Evolutionary conservation across 306 rosid genomes (phyloP).

Genomic region (Cucumis melo): DNA sequence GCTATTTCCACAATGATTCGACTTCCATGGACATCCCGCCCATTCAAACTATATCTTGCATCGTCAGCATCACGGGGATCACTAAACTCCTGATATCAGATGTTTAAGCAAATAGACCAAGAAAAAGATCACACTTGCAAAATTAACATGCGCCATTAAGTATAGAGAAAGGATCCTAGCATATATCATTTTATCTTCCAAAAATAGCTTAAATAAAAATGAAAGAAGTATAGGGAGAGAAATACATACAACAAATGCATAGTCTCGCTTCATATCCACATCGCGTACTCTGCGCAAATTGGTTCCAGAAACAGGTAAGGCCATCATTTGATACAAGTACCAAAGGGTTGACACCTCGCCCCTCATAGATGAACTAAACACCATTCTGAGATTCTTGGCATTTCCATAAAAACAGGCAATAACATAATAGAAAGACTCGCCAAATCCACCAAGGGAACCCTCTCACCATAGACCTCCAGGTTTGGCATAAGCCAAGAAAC

Average conservation of each 20-base stretch:
- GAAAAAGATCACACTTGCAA: slow-evolving; percentile 8
- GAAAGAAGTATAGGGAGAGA: neutral
- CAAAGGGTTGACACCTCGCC: slow-evolving; percentile 46
- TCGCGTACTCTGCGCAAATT: slow-evolving; percentile 45
- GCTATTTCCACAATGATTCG: slow-evolving; percentile 33
- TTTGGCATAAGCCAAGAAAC: slow-evolving; percentile 46
- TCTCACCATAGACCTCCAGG: slow-evolving; percentile 49
- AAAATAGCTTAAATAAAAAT: neutral
- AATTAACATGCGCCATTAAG: neutral
- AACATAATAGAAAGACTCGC: slow-evolving; percentile 47
- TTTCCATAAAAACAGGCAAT: slow-evolving; percentile 41
- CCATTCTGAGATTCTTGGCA: slow-evolving; percentile 40
- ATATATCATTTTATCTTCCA: too few relatives aligned
- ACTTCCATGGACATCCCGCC: slow-evolving; percentile 35
- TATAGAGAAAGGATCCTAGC: neutral
- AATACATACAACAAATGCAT: slow-evolving; percentile 38
- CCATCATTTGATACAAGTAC: slow-evolving; percentile 36
- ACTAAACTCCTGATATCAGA: slow-evolving; percentile 6
- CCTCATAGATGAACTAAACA: slow-evolving; percentile 48
- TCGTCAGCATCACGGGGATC: slow-evolving; percentile 38
- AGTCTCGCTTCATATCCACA: slow-evolving; percentile 53
- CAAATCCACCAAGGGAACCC: slow-evolving; percentile 45
- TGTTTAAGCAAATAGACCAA: neutral
- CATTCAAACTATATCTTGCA: slow-evolving; percentile 34
- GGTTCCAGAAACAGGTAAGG: slow-evolving; percentile 46